Percentiles rank a stretch among this genome's conserved stretches.
Conservation (phyloP, 1,284 basidiomycete genomes). For the Ustilago sp. region DNA sequence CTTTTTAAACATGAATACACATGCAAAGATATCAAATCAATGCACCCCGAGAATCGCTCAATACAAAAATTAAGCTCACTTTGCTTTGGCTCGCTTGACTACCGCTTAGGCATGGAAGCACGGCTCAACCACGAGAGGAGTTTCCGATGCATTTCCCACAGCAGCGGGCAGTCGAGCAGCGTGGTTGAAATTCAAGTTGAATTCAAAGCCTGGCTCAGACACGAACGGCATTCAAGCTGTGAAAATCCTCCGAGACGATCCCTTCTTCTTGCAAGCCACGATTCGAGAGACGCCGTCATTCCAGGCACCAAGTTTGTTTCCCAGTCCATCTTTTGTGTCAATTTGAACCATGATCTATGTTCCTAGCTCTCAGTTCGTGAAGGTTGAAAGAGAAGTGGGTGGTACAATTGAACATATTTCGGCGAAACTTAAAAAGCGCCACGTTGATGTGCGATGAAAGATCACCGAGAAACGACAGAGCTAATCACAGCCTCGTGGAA, state of each 20-base stretch:
- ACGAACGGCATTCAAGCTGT: no score
- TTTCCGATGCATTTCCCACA: no score
- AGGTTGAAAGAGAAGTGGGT: no score
- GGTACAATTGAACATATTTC: no score
- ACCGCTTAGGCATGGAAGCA: neutral
- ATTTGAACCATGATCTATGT: no score
- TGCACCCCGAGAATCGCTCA: constrained; percentile 28
- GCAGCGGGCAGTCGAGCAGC: no score
- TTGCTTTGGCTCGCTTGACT: constrained; percentile 10
- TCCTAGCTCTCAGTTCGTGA: no score
- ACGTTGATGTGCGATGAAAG: no score
- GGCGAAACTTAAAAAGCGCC: no score
- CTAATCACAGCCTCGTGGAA: neutral
- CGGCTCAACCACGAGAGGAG: no score
- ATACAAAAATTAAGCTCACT: constrained; percentile 26
- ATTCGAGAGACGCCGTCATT: constrained; percentile 5
- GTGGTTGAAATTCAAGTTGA: no score
- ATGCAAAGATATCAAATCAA: constrained; percentile 16
- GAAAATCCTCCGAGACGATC: constrained; percentile 19
- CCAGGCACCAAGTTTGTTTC: constrained; percentile 1
- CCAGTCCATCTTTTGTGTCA: neutral
- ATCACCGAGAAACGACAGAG: neutral
- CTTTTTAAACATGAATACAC: neutral
- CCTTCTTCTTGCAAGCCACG: constrained; percentile 21
- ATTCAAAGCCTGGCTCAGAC: neutral